Base-by-base conservation (phyloP, 2,329 filamentous ascomycete species). In the Trichophyton rubrum region DNA sequence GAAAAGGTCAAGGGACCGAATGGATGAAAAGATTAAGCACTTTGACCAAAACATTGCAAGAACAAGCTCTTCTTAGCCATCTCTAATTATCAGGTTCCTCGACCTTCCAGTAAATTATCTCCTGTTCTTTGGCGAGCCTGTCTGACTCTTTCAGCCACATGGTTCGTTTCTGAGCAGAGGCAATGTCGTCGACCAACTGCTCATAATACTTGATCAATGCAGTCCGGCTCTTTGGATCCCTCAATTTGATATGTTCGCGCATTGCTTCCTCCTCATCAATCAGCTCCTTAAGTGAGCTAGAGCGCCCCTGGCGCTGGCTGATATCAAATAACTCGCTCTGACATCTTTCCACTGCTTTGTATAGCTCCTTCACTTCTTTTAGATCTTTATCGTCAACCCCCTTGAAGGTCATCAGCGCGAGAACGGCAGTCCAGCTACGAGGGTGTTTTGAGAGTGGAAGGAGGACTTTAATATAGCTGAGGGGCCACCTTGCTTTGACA, bases 321-420 rank as follows among this genome's bases (percentile, higher is more conserved):
- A 69, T 56, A 13, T 61, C 62, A 45, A 47, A 11, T 17, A 62
- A 62, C 65, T 66, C 70, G 59, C 69, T 59, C 43, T 70, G 59
- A 9, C 68, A 68, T 9, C 67, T 65, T 40, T 70, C 55, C 13
- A 63, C 56, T 0, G 61, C 58, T 8, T 63, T 60, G n/a, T 64
- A 59, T 51, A 66, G 62, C 15, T 57, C 60, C 1, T 65, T 62
- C 30, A 72, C 59, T 17, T 63, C 61, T 38, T 66, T 63, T 66
- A 66, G 68, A 13, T 66, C 66, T 3, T 62, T 62, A 2, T 58
- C 33, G 0, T 64, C 62, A 24, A 71, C 68, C 24, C 63, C 62
- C 11, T 65, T 61, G 24, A 69, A 71, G 0, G 69, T 69, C 59
- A 64, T 61, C 40, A 69, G 57, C n/a, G 70, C 66, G 27, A 71